Conservation (phyloP, 805 yeast species). For the Cyberlindnera maritima region DNA sequence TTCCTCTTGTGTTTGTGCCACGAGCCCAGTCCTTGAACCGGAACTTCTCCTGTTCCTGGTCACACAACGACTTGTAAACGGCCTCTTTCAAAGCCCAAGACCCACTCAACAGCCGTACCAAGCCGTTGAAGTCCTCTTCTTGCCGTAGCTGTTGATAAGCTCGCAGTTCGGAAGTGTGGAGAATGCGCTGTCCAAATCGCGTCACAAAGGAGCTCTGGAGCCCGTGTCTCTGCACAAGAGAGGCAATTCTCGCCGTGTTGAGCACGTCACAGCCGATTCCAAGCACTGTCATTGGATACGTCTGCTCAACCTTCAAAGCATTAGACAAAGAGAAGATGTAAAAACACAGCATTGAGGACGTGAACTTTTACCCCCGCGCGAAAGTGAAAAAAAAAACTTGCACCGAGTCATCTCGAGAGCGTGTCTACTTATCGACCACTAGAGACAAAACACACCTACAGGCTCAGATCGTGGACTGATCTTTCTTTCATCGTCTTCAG, state of each 20-base stretch:
- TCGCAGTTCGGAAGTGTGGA: conserved; percentile 48
- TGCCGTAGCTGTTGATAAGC: conserved; percentile 26
- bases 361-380: conserved; percentile 2
- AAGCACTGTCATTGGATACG: conserved; percentile 9
- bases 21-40: conserved; percentile 62
- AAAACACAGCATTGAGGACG: no score
- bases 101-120: conserved; percentile 45
- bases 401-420: conserved; percentile 3
- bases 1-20: conserved; percentile 35
- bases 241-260: conserved; percentile 42
- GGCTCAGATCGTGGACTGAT: not conserved
- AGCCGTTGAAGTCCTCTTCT: conserved; percentile 23
- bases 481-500: not conserved
- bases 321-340: no score
- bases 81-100: conserved; percentile 80
- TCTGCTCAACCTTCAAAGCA: not conserved
- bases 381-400: conserved; percentile 2
- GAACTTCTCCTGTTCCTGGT: conserved; percentile 48
- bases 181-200: conserved; percentile 44
- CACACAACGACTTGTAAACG: conserved; percentile 55
- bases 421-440: no score
- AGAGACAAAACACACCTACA: not conserved
- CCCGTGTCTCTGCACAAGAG: conserved; percentile 37
- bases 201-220: conserved; percentile 28
- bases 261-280: conserved; percentile 44